Conservation (phyloP, 1,284 basidiomycete species). For the Athelia psychrophila region DNA sequence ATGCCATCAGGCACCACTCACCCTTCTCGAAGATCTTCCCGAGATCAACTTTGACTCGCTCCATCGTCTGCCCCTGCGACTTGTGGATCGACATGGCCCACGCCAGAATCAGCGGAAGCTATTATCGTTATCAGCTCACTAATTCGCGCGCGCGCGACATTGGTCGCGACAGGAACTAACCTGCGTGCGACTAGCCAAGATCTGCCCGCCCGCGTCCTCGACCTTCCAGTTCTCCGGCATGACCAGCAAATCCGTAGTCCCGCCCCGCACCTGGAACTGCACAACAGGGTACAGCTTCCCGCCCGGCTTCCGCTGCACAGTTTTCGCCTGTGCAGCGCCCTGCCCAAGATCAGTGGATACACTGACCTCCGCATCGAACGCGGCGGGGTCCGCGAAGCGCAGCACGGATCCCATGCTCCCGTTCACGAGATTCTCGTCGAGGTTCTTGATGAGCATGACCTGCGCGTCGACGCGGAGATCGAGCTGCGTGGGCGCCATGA, state of each 20-base stretch:
- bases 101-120: constrained; percentile 77
- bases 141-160: no score
- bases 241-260: constrained; percentile 56
- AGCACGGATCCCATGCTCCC: constrained; percentile 67
- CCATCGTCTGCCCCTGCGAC: constrained; percentile 80
- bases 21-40: constrained; percentile 77
- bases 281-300: constrained; percentile 65
- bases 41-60: constrained; percentile 73
- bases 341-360: constrained; percentile 16
- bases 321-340: constrained; percentile 15
- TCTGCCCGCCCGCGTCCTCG: constrained; percentile 79
- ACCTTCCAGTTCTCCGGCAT: constrained; percentile 80
- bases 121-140: constrained; percentile 1
- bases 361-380: constrained; percentile 21
- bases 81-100: constrained; percentile 89
- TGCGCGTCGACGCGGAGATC: constrained; percentile 40
- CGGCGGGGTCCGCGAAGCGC: constrained; percentile 41
- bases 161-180: constrained; percentile 37
- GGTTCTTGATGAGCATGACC: constrained; percentile 71
- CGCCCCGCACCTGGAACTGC: constrained; percentile 69
- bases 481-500: constrained; percentile 68
- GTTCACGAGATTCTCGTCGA: constrained; percentile 71
- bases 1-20: constrained; percentile 44
- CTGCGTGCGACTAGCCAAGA: constrained; percentile 74
- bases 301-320: constrained; percentile 11